Conservation (phyloP, 345 rosid genomes). For the Kernera saxatilis region DNA sequence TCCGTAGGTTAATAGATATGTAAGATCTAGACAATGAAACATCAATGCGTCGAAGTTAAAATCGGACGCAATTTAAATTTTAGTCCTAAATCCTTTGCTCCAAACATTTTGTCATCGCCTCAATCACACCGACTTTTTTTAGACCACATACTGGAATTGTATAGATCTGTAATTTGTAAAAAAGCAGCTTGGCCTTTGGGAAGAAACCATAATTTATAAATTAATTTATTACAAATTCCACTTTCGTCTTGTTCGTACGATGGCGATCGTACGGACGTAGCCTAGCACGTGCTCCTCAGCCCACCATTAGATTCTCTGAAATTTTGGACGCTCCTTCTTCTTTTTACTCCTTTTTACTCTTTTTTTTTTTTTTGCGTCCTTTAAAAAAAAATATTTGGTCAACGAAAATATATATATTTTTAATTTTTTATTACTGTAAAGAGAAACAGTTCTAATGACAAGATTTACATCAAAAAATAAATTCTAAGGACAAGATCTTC, state of each 20-base stretch:
- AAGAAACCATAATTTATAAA: neutral
- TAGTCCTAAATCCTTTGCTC: neutral
- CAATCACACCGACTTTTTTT: neutral
- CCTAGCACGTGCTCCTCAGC: constrained; percentile 6
- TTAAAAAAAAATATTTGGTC: too few relatives aligned
- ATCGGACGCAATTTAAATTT: neutral
- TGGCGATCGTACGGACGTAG: neutral
- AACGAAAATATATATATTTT: neutral
- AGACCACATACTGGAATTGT: neutral
- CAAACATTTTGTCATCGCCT: neutral
- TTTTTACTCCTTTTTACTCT: neutral
- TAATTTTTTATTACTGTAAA: neutral
- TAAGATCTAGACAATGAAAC: neutral
- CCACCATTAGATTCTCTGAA: constrained; percentile 5
- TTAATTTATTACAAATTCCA: neutral
- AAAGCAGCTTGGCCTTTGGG: neutral
- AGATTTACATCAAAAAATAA: too few relatives aligned
- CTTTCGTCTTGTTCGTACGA: constrained; percentile 8
- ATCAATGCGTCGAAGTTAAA: neutral
- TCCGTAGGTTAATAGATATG: neutral
- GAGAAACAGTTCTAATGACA: neutral
- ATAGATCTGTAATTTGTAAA: neutral
- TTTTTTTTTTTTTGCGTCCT: too few relatives aligned
- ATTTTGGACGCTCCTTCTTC: neutral
- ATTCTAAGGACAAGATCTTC: neutral